phyloP scores from a whole-genome alignment of 2,329 filamentous ascomycete species.

The Arthroderma uncinatum region DNA sequence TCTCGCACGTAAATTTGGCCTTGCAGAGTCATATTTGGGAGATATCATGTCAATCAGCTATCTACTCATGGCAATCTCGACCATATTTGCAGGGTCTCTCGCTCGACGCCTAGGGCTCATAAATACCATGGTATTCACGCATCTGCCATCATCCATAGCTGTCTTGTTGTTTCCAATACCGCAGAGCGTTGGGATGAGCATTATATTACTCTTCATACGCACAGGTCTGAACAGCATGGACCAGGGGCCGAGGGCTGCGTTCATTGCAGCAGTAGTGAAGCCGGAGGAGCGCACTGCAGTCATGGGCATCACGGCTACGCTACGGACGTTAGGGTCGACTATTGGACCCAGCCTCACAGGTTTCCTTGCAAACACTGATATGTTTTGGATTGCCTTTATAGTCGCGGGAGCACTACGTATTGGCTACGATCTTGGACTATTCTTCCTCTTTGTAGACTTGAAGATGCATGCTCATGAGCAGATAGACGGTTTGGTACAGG shows the following conservation, averaged over 20 bases:
- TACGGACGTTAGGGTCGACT: neutral
- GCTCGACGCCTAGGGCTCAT: neutral
- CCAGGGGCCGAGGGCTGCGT: neutral
- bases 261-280: neutral
- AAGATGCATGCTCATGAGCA: neutral
- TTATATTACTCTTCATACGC: neutral
- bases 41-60: conserved; percentile 1
- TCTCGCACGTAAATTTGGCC: neutral
- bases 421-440: neutral
- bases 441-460: neutral
- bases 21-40: neutral
- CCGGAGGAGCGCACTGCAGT: neutral
- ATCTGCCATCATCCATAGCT: neutral
- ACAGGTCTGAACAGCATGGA: neutral
- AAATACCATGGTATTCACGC: neutral
- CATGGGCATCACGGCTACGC: neutral
- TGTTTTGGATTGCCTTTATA: conserved; percentile 2
- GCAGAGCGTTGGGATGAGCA: neutral
- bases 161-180: neutral
- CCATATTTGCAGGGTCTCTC: neutral
- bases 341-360: neutral
- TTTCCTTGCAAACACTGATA: neutral
- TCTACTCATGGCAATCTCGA: neutral
- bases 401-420: neutral
- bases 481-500: too few relatives aligned